Base-by-base conservation (phyloP, 805 yeast genomes). In the Candida boleticola region DNA sequence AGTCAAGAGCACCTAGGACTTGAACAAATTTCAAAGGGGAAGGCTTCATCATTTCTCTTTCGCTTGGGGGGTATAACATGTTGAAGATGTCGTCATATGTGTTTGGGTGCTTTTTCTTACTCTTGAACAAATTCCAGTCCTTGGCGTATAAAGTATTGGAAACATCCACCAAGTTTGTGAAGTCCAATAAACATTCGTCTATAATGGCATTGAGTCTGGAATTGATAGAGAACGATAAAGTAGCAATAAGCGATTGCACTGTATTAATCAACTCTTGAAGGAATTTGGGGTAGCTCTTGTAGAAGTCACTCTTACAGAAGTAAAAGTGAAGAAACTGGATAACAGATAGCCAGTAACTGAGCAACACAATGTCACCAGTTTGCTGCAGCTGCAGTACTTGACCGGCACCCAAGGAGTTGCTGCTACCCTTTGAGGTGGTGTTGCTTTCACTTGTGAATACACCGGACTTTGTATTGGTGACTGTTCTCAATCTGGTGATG, bases 311-410 rank as follows among this genome's bases (percentile, higher is more conserved):
- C 46, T 85, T 80, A 33, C 79, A 68, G 26, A 92, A 57, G 61
- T 88, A 92, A 60, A 85, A 92, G 54, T 84, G 82, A 39, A 92
- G 64, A 50, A 86, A 82, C 45, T 86, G 85, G 35, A 85, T 58
- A 20, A 85, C 83, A 3, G 96, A 82, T 29, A 93, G 75, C 98
- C 98, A 93, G 59, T 89, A 92, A 39, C 95, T 83, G 47, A 83
- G 74, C 31, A 74, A 57, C 14, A 85, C 85, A 42, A 85, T 82
- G 55, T 85, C 92, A 25, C 82, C 84, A 26, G 35, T 31, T 17
- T 31, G 72, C 63, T 4, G 68, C 71, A 3, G 57, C 58, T 4
- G 48, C 46, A 25, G 35, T 11, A 14, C 20, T 50, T 25, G 6
- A 46, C 44, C 45, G 11, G 45, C 31, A 5, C 35, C 35, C 5